Percentiles rank a stretch among this genome's conserved stretches.
Evolutionary conservation across 2,329 filamentous ascomycete species (phyloP).

Genomic region (Cordyceps cicadae): DNA sequence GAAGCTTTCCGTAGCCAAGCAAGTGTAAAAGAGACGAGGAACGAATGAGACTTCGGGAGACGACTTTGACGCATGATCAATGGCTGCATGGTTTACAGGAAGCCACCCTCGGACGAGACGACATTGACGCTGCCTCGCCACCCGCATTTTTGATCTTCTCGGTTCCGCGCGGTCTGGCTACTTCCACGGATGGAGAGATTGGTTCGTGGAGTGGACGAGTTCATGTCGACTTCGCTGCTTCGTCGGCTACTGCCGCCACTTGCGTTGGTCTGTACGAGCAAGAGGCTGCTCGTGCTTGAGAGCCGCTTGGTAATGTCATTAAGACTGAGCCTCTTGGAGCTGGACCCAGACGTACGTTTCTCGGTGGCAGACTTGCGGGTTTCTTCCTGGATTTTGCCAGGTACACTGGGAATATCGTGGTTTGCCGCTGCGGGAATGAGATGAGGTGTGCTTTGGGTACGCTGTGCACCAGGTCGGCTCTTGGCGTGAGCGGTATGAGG

Average conservation of each 20-base stretch:
- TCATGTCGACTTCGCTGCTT: constrained; percentile 37
- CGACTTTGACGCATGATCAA: neutral
- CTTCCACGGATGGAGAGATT: constrained; percentile 36
- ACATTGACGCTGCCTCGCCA: constrained; percentile 52
- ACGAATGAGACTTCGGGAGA: neutral
- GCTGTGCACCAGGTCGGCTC: constrained; percentile 36
- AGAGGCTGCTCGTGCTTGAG: constrained; percentile 52
- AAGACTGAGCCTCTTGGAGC: constrained; percentile 51
- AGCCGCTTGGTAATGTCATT: constrained; percentile 53
- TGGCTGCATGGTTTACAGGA: constrained; percentile 32
- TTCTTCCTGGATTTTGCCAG: constrained; percentile 26
- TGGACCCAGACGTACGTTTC: constrained; percentile 45
- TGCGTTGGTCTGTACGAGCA: constrained; percentile 51
- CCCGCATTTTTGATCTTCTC: constrained; percentile 36
- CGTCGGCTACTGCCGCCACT: constrained; percentile 39
- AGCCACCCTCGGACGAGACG: constrained; percentile 44
- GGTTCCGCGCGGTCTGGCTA: constrained; percentile 23
- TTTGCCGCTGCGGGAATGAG: constrained; percentile 25
- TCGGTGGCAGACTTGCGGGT: constrained; percentile 27
- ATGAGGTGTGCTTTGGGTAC: constrained; percentile 42
- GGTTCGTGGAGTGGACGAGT: constrained; percentile 26
- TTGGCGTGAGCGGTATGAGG: constrained; percentile 49
- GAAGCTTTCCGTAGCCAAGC: neutral
- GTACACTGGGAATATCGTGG: constrained; percentile 17
- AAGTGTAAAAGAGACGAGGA: neutral